Percentiles rank a stretch among this genome's conserved stretches.
Evolutionary conservation across 2,329 filamentous ascomycete genomes (phyloP).

Genomic region (Colletotrichum trifolii): DNA sequence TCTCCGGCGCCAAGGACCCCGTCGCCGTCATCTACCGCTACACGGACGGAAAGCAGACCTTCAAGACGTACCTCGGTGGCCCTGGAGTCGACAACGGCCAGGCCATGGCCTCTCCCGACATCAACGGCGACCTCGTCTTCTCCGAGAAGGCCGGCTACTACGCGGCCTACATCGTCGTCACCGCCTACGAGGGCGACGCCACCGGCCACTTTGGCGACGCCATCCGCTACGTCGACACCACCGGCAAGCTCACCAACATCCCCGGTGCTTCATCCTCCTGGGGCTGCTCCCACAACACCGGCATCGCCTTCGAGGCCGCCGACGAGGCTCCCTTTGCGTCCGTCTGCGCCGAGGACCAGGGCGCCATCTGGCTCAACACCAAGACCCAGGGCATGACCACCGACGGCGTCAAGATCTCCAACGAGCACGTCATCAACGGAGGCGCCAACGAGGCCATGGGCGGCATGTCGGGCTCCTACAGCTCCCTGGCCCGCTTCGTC

Average conservation of each 20-base stretch:
- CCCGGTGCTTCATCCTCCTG: slow-evolving; percentile 64
- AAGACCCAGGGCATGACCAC: slow-evolving; percentile 65
- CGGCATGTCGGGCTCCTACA: slow-evolving; percentile 73
- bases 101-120: slow-evolving; percentile 65
- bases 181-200: slow-evolving; percentile 64
- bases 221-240: slow-evolving; percentile 57
- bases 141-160: slow-evolving; percentile 66
- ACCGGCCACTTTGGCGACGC: slow-evolving; percentile 68
- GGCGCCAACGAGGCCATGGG: slow-evolving; percentile 69
- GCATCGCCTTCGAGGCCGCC: slow-evolving; percentile 71
- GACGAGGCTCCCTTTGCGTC: slow-evolving; percentile 68
- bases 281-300: slow-evolving; percentile 74
- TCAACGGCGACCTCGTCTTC: slow-evolving; percentile 72
- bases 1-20: slow-evolving; percentile 62
- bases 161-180: slow-evolving; percentile 72
- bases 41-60: slow-evolving; percentile 64
- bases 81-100: slow-evolving; percentile 60
- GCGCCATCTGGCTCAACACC: slow-evolving; percentile 73
- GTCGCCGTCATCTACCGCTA: slow-evolving; percentile 70
- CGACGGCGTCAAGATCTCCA: slow-evolving; percentile 68
- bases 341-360: slow-evolving; percentile 71
- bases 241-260: slow-evolving; percentile 62
- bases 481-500: slow-evolving; percentile 64
- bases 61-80: slow-evolving; percentile 69
- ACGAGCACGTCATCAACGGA: slow-evolving; percentile 71